Conservation (phyloP, 345 rosid genomes). For the Tarenaya hassleriana region DNA sequence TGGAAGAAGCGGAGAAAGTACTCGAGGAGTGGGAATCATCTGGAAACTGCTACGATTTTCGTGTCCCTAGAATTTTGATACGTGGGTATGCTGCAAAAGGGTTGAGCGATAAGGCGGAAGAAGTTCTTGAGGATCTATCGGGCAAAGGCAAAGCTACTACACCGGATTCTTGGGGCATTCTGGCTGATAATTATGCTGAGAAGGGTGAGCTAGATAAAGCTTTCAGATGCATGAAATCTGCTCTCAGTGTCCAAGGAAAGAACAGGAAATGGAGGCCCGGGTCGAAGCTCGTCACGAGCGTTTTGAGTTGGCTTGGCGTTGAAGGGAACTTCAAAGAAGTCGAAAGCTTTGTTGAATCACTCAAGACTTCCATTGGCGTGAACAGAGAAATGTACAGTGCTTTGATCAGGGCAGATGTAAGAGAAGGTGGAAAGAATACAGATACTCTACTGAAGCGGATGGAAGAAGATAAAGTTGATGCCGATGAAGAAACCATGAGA, state of each 20-base stretch:
- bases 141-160: slow-evolving; percentile 43
- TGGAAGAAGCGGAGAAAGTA: slow-evolving; percentile 62
- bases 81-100: slow-evolving; percentile 36
- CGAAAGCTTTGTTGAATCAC: slow-evolving; percentile 42
- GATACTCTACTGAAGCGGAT: slow-evolving; percentile 40
- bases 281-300: slow-evolving; percentile 34
- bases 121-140: slow-evolving; percentile 41
- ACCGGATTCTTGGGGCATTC: slow-evolving; percentile 57
- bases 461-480: slow-evolving; percentile 48
- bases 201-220: slow-evolving; percentile 42
- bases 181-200: slow-evolving; percentile 52
- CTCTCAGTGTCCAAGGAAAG: slow-evolving; percentile 28
- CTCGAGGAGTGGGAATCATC: slow-evolving; percentile 63
- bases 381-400: slow-evolving; percentile 55
- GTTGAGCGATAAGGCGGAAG: slow-evolving; percentile 51
- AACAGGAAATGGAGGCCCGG: slow-evolving; percentile 61
- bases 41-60: slow-evolving; percentile 51
- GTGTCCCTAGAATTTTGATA: slow-evolving; percentile 45
- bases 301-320: slow-evolving; percentile 57
- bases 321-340: slow-evolving; percentile 45
- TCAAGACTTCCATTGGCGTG: slow-evolving; percentile 34
- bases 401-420: slow-evolving; percentile 41
- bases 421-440: slow-evolving; percentile 38
- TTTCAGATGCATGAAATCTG: slow-evolving; percentile 45
- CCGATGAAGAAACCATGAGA: slow-evolving; percentile 43